Evolutionary conservation across 2,329 filamentous ascomycete genomes (phyloP).

Genomic region (Diaporthe sp.): DNA sequence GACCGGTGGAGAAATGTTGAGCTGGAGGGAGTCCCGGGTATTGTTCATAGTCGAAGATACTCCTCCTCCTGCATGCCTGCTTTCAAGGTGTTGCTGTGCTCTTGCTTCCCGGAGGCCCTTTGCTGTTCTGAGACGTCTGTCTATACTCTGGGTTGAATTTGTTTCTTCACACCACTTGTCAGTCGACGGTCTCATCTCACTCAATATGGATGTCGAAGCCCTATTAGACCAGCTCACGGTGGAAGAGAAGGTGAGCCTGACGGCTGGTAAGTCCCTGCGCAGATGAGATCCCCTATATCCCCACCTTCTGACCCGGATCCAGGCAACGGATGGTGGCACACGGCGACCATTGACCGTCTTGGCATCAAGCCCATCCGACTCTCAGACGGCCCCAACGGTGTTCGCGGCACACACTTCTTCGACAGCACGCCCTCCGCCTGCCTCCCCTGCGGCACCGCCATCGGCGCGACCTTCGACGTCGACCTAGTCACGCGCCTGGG

Average conservation of each 20-base stretch:
- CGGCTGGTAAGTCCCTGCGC: neutral
- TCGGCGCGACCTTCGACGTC: constrained; percentile 72
- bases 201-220: neutral
- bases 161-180: neutral
- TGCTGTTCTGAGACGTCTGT: neutral
- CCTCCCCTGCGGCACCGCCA: constrained; percentile 44
- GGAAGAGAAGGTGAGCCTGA: constrained; percentile 15
- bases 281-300: neutral
- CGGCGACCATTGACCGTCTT: constrained; percentile 30
- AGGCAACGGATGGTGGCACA: constrained; percentile 30
- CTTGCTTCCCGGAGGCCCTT: too few species aligned
- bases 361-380: constrained; percentile 10
- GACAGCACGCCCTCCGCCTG: constrained; percentile 45
- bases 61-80: neutral
- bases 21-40: neutral
- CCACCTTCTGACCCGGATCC: neutral
- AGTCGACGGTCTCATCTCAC: neutral
- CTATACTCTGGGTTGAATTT: neutral
- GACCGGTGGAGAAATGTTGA: neutral
- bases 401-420: constrained; percentile 45
- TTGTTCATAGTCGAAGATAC: neutral
- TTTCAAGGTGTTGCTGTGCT: neutral
- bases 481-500: constrained; percentile 67
- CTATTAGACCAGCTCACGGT: neutral
- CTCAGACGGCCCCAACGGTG: constrained; percentile 48